These are phyloP conservation scores for Fusarium siculi DNA, from an alignment of 2,329 filamentous ascomycete species.

Conservation along the genomic window DNA sequence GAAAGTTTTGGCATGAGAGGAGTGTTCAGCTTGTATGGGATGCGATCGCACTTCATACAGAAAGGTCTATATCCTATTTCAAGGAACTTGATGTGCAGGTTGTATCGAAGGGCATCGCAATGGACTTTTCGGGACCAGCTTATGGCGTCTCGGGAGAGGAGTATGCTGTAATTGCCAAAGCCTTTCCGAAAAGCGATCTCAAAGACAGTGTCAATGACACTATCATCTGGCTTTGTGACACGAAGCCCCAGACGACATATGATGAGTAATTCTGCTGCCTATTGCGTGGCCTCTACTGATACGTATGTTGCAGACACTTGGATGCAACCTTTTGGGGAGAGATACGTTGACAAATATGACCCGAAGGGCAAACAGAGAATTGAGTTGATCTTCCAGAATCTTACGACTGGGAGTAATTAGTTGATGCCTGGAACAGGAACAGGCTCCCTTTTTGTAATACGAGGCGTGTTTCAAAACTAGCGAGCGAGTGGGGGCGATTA, in stretches of 20 bases:
- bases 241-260: conserved; percentile 15
- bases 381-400: not conserved
- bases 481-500: not conserved
- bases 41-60: conserved; percentile 19
- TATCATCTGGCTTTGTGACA: conserved; percentile 12
- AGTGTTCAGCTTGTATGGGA: conserved; percentile 12
- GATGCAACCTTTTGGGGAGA: conserved; percentile 26
- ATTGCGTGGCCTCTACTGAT: not conserved
- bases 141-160: not conserved
- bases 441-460: not conserved
- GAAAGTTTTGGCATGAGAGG: conserved; percentile 1
- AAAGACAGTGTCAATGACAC: conserved; percentile 5
- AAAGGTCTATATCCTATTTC: conserved; percentile 2
- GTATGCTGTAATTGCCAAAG: not conserved
- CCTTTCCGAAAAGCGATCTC: conserved; percentile 9
- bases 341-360: conserved; percentile 1
- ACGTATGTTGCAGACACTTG: not conserved
- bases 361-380: conserved; percentile 1
- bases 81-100: conserved; percentile 20
- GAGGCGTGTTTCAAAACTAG: not conserved
- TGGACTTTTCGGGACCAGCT: conserved; percentile 5
- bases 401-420: not conserved
- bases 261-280: not conserved
- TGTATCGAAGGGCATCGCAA: conserved; percentile 3
- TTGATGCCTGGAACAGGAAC: not conserved